A percentile compares a stretch with the other conserved stretches of the same genome.
Evolutionary conservation across 495 filamentous ascomycete genomes (phyloP).

Genomic region (Xylaria venustula): DNA sequence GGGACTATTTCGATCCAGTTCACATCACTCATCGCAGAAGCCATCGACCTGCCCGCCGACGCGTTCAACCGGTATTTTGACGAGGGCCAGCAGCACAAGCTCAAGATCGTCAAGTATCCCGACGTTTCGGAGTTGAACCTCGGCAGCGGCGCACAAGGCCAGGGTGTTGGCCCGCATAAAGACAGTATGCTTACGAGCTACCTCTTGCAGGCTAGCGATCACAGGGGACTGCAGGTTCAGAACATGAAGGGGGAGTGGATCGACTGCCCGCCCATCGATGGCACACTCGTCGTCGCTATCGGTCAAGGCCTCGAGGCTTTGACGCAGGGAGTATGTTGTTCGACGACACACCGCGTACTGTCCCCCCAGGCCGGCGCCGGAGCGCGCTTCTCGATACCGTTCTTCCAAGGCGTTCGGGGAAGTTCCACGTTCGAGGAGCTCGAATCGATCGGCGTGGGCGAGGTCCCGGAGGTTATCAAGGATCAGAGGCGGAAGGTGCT

Average conservation of each 20-base stretch:
- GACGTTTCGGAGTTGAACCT: slow-evolving; percentile 52
- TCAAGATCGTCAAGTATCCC: slow-evolving; percentile 92
- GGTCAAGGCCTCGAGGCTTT: slow-evolving; percentile 90
- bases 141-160: slow-evolving; percentile 48
- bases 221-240: slow-evolving; percentile 84
- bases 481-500: slow-evolving; percentile 55
- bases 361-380: slow-evolving; percentile 63
- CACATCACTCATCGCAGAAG: slow-evolving; percentile 82
- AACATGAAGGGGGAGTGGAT: slow-evolving; percentile 84
- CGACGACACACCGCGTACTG: slow-evolving; percentile 82
- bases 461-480: slow-evolving; percentile 66
- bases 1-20: slow-evolving; percentile 69
- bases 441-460: slow-evolving; percentile 52
- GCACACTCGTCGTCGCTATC: slow-evolving; percentile 83
- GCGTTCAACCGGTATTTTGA: slow-evolving; percentile 87
- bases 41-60: slow-evolving; percentile 67
- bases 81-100: slow-evolving; percentile 73
- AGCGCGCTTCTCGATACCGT: slow-evolving; percentile 79
- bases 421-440: slow-evolving; percentile 77
- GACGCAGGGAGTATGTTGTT: slow-evolving; percentile 82
- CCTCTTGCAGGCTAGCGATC: slow-evolving; percentile 79
- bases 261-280: slow-evolving; percentile 61
- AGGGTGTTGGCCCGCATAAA: slow-evolving; percentile 91
- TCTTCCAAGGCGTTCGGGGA: slow-evolving; percentile 88
- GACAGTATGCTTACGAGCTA: slow-evolving; percentile 87